phyloP scores from a whole-genome alignment of 371 early-diverging fungal species.

The Gilbertella persicaria region DNA sequence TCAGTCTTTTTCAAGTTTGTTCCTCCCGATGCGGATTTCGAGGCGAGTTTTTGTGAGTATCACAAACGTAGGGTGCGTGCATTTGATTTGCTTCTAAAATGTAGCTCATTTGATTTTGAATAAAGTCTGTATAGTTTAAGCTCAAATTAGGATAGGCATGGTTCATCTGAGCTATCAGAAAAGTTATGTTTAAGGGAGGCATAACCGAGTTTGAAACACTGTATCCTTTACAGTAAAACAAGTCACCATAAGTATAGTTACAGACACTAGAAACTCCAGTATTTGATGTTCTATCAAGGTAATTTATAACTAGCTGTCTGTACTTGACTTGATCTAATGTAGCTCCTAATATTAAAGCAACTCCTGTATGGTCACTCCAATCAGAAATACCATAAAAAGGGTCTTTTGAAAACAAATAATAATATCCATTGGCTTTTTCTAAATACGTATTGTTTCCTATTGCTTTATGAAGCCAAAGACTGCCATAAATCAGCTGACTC shows the following conservation, averaged over 20 bases:
- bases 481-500: constrained; percentile 57
- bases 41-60: constrained; percentile 56
- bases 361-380: constrained; percentile 47
- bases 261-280: constrained; percentile 29
- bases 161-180: constrained; percentile 22
- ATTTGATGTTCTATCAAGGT: constrained; percentile 21
- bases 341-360: constrained; percentile 42
- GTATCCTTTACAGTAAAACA: constrained; percentile 44
- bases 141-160: constrained; percentile 11
- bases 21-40: constrained; percentile 59
- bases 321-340: constrained; percentile 22
- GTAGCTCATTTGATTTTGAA: constrained; percentile 47
- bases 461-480: constrained; percentile 58
- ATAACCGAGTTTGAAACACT: constrained; percentile 42
- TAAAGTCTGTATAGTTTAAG: constrained; percentile 40
- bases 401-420: constrained; percentile 17
- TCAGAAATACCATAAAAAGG: constrained; percentile 23
- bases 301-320: constrained; percentile 15
- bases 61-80: constrained; percentile 52
- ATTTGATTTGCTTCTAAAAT: constrained; percentile 47
- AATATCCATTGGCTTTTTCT: constrained; percentile 22
- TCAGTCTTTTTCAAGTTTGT: constrained; percentile 36
- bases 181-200: constrained; percentile 25
- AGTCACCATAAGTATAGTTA: constrained; percentile 42
- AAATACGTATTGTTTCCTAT: constrained; percentile 43